A percentile compares a stretch with the other conserved stretches of the same genome.
Conservation (phyloP, 495 filamentous ascomycete species). For the Amphirosellinia nigrospora region DNA sequence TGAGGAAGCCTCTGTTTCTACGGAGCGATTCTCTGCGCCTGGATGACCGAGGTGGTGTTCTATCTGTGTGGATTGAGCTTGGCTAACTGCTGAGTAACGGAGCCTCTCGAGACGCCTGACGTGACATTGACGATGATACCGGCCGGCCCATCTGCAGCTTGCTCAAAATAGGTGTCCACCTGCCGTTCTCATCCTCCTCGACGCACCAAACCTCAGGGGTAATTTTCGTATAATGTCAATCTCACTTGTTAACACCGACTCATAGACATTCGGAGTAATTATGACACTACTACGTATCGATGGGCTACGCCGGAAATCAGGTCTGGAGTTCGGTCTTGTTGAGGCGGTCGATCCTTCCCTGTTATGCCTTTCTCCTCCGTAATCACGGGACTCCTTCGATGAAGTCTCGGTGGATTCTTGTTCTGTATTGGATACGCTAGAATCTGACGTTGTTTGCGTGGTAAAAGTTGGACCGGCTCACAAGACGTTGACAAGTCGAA, state of each 20-base stretch:
- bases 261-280: conserved; percentile 7
- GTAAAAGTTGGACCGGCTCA: not conserved
- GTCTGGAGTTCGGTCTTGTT: conserved; percentile 24
- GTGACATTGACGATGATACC: not conserved
- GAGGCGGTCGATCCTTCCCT: conserved; percentile 23
- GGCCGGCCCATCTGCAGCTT: conserved; percentile 3
- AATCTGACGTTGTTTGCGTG: conserved; percentile 7
- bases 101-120: conserved; percentile 1
- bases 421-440: not conserved
- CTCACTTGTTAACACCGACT: conserved; percentile 1
- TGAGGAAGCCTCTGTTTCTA: not conserved
- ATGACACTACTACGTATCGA: conserved; percentile 22
- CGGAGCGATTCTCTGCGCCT: not conserved
- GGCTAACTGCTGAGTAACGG: not conserved
- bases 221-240: not conserved
- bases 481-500: conserved; percentile 7
- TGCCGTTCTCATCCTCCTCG: conserved; percentile 1
- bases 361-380: conserved; percentile 24
- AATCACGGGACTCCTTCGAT: not conserved
- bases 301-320: conserved; percentile 10
- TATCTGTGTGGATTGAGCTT: not conserved
- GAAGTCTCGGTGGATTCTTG: conserved; percentile 16
- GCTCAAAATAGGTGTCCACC: conserved; percentile 15
- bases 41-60: conserved; percentile 2
- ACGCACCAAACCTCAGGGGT: conserved; percentile 1